Evolutionary conservation across 2,329 filamentous ascomycete genomes (phyloP), one percentile per base, ranked within the genome.

Genomic region (Pseudocercospora macadamiae): DNA sequence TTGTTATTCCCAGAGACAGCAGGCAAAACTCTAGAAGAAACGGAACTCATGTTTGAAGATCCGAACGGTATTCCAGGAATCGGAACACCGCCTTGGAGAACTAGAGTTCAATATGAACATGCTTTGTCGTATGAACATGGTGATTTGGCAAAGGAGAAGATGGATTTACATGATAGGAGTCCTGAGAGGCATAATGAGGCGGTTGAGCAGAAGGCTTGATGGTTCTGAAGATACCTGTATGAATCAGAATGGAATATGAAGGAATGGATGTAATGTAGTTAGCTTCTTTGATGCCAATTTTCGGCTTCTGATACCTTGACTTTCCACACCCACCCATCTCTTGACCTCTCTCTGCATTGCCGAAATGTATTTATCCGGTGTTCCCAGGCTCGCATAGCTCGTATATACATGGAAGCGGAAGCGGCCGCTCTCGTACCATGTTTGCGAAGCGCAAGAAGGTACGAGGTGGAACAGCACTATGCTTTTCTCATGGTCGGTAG

Each of bases 11-110:
- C 87, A 0, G 84, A 91, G 74, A 91, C 89, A 0, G 84, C 86
- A 36, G 88, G 88, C 10, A 89, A 86, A 74, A 89, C 88, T 0
- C 83, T 93, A 1, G 89, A 93, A 70, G 89, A 93, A 70, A 87
- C 91, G 73, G 88, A 90, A 64, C 84, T 84, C 12, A 86, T 92
- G 63, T 93, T 93, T 71, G 80, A 76, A 49, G 68, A 70, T 56
- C 69, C 71, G 2, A 63, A 67, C 12, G 72, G 73, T 19, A 67
- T 71, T 44, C 66, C 64, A 36, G 70, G 84, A 65, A 80, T 81
- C 6, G 83, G 82, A 0, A 70, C 79, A 1, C 82, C 82, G 19
- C 55, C 60, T 1, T 62, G 60, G 60, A 55, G 34, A 34, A 62
- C 60, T 14, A 23, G 28, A n/a, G 44, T 45, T 12, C 34, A 54